phyloP scores from a whole-genome alignment of 140 eudicot species.

The Ambrosia hybrid region DNA sequence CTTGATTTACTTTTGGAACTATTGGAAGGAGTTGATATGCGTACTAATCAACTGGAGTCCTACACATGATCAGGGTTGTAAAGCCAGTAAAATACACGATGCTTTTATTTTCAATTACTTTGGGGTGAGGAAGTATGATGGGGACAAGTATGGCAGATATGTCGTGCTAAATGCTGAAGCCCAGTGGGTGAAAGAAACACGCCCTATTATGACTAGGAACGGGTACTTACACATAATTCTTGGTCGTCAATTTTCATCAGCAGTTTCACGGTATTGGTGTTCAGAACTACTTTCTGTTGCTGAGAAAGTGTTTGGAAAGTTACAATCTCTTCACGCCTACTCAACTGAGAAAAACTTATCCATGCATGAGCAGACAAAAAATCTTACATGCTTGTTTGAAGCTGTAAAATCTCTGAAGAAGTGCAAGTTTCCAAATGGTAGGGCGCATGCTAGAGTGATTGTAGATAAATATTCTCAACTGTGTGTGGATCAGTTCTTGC shows the following conservation, averaged over 20 bases:
- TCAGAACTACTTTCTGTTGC: constrained; percentile 45
- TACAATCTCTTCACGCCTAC: constrained; percentile 30
- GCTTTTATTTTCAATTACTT: constrained; percentile 48
- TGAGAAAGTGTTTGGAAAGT: constrained; percentile 39
- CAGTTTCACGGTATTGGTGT: constrained; percentile 39
- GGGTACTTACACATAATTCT: constrained; percentile 26
- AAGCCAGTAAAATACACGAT: neutral
- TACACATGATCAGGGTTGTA: neutral
- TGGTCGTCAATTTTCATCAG: constrained; percentile 27
- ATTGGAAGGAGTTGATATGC: constrained; percentile 36
- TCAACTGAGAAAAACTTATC: constrained; percentile 19
- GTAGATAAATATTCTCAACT: constrained; percentile 1
- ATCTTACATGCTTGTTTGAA: constrained; percentile 30
- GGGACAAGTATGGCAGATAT: constrained; percentile 12
- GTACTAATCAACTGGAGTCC: constrained; percentile 28
- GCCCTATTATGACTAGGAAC: constrained; percentile 5
- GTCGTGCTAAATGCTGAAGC: constrained; percentile 40
- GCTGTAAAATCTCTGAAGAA: constrained; percentile 31
- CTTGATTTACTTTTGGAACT: constrained; percentile 48
- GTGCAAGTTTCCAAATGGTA: constrained; percentile 3
- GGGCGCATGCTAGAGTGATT: neutral
- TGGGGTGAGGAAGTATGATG: constrained; percentile 45
- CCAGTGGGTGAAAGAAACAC: constrained; percentile 51
- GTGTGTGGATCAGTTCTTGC: constrained; percentile 27
- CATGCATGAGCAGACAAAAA: constrained; percentile 30